Percentiles rank a stretch among this genome's conserved stretches.
These are phyloP conservation scores for Populus tomentosa DNA, from an alignment of 441 rosid genomes.

Conservation along the genomic window DNA sequence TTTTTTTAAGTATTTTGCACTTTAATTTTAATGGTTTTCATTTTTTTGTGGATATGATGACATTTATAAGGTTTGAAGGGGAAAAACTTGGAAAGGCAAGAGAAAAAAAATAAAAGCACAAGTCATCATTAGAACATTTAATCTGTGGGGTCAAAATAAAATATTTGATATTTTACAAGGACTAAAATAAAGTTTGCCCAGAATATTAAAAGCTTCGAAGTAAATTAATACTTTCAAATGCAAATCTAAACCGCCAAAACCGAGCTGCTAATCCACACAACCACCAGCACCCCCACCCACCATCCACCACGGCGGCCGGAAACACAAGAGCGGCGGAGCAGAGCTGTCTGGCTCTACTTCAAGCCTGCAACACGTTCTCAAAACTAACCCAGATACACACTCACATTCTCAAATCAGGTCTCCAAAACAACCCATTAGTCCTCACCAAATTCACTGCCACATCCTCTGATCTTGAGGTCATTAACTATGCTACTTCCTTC, in stretches of 20 bases:
- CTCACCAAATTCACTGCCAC: conserved; percentile 46
- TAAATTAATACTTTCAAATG: conserved; percentile 3
- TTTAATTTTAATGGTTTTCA: too few relatives aligned
- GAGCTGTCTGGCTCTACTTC: conserved; percentile 35
- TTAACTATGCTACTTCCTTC: conserved; percentile 35
- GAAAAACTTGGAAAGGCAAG: too few relatives aligned
- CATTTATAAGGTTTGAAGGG: too few relatives aligned
- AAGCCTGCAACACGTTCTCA: conserved; percentile 26
- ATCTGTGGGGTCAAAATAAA: background rate
- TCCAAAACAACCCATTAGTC: conserved; percentile 36
- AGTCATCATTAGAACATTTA: too few relatives aligned
- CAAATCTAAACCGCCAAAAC: conserved; percentile 5
- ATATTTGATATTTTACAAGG: background rate
- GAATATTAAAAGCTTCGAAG: background rate
- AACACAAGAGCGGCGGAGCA: conserved; percentile 34
- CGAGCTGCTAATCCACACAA: conserved; percentile 11
- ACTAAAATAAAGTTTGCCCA: background rate
- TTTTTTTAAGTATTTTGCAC: too few relatives aligned
- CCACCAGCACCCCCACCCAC: background rate
- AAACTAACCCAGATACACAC: conserved; percentile 38
- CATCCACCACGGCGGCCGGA: background rate
- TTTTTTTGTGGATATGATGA: too few relatives aligned
- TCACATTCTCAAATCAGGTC: conserved; percentile 40
- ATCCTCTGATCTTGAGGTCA: conserved; percentile 33
- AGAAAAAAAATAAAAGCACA: too few relatives aligned